Percentiles rank a stretch among this genome's conserved stretches.
These are phyloP conservation scores for Plasmopara halstedii DNA, from an alignment of 352 stramenopile genomes.

Conservation along the genomic window DNA sequence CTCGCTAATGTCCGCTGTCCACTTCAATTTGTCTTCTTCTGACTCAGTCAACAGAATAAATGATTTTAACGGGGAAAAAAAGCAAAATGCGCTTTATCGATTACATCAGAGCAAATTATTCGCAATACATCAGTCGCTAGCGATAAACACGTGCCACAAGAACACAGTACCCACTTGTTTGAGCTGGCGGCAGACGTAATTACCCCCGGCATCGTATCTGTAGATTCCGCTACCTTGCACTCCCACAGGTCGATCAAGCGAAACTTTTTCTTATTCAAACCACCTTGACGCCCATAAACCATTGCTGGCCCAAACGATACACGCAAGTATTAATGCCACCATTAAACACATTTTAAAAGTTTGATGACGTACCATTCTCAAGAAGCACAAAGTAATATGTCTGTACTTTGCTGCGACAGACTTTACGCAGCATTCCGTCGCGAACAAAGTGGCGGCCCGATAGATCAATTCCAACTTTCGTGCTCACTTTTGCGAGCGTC, in stretches of 20 bases:
- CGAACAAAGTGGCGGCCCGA: conserved; percentile 55
- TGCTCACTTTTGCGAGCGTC: conserved; percentile 51
- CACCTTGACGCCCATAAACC: conserved; percentile 55
- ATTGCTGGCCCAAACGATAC: conserved; percentile 30
- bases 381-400: conserved; percentile 81
- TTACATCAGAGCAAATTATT: conserved; percentile 1
- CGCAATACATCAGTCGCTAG: background rate
- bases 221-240: conserved; percentile 66
- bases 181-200: conserved; percentile 60
- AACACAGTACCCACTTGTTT: conserved; percentile 38
- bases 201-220: conserved; percentile 56
- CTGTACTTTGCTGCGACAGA: conserved; percentile 78
- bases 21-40: conserved; percentile 49
- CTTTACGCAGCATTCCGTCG: conserved; percentile 78
- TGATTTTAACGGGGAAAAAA: conserved; percentile 80
- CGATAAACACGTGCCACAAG: background rate
- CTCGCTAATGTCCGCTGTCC: conserved; percentile 57
- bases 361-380: conserved; percentile 50
- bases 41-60: conserved; percentile 75
- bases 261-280: conserved; percentile 79
- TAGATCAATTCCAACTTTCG: conserved; percentile 64
- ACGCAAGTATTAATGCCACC: background rate
- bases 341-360: background rate
- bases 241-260: conserved; percentile 72
- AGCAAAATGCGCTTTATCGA: conserved; percentile 63